These are phyloP conservation scores for Erodium moschatum DNA, from an alignment of 441 rosid genomes.

Conservation along the genomic window DNA sequence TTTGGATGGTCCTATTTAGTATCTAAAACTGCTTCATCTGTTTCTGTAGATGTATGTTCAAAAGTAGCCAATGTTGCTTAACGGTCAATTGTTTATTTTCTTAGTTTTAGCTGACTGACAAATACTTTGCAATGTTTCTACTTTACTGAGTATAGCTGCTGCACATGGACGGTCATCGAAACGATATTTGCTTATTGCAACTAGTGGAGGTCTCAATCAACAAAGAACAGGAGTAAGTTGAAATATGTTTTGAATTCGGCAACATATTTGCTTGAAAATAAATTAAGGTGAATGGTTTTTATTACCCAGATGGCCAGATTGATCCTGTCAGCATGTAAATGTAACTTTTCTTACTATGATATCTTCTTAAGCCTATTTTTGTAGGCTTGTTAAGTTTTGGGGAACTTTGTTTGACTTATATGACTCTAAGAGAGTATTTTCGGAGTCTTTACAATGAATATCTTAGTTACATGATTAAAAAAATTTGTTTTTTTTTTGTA, in stretches of 20 bases:
- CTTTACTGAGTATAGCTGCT: conserved; percentile 43
- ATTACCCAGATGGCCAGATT: background rate
- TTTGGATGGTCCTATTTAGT: no score
- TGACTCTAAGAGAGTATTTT: background rate
- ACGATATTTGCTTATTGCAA: conserved; percentile 90
- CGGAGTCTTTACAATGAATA: conserved; percentile 6
- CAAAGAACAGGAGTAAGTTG: conserved; percentile 80
- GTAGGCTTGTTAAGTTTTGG: conserved; percentile 7
- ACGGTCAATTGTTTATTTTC: no score
- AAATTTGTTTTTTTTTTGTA: conserved; percentile 1
- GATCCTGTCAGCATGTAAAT: background rate
- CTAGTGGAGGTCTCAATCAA: conserved; percentile 96
- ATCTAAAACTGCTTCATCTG: no score
- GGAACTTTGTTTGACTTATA: conserved; percentile 11
- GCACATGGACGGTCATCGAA: conserved; percentile 46
- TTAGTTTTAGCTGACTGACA: background rate
- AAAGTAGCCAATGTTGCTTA: no score
- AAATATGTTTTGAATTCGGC: background rate
- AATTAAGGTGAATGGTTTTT: conserved; percentile 30
- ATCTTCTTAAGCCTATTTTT: conserved; percentile 5
- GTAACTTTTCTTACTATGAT: background rate
- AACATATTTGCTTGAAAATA: background rate
- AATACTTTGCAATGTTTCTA: background rate
- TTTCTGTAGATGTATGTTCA: no score
- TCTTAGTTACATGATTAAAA: conserved; percentile 1